Evolutionary conservation across 1,284 basidiomycete genomes (phyloP), one percentile per base, ranked within the genome.

Genomic region (Amylostereum chailletii): DNA sequence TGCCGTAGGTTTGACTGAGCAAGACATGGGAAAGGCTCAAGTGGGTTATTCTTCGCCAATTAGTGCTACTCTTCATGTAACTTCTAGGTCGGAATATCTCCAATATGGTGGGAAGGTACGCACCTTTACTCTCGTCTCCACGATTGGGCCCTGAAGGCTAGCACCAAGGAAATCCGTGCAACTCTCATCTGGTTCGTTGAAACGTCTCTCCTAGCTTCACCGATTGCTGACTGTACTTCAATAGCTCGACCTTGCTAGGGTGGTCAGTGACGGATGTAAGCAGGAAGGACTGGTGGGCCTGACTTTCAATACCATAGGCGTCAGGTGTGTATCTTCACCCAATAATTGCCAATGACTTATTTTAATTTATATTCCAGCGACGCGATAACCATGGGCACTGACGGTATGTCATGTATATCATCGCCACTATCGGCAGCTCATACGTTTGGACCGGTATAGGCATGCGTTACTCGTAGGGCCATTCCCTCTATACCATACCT

Each of bases 81-180:
- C 34, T 6, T 53, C 46, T 52, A 88, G 85, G 83, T 91, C 58
- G 89, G 89, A 38, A 88, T 91, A 58, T 86, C 85, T 34, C 83
- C 86, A 2, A 75, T 91, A 47, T 90, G 89, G 88, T 90, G 88
- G 86, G 88, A 90, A 76, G 87, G 86, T 85, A 54, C 51, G 71
- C 45, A 26, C 31, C 41, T 37, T 43, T 30, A 33, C 41, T 19
- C 30, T 40, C 27, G 27, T 26, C 26, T 11, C 10, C 10, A 40
- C 47, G 45, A 10, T 40, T 19, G 46, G 10, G n/a, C 45, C 41
- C 10, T 41, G 49, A 38, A 49, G 33, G 30, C 9, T 33, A 27
- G n/a, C 26, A 8, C 33, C 40, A 51, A 83, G 85, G 88, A 30
- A 91, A 90, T 62, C 87, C 88, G 4, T 91, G 88, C 62, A 91